These are phyloP conservation scores for Kluyveromyces siamensis DNA, from an alignment of 805 yeast genomes.

Conservation along the genomic window DNA sequence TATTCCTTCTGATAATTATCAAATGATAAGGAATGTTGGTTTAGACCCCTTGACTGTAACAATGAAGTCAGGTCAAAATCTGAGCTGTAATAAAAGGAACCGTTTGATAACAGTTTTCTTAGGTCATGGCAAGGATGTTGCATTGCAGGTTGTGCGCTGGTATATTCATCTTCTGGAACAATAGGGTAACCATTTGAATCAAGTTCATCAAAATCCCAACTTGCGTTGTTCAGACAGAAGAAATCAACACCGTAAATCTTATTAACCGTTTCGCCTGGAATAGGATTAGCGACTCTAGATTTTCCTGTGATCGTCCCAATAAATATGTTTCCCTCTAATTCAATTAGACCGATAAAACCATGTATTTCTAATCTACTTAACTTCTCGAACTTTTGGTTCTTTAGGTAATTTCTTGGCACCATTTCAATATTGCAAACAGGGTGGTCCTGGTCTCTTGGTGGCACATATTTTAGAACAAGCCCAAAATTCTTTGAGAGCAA, in stretches of 20 bases:
- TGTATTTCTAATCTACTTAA: conserved; percentile 38
- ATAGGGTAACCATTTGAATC: conserved; percentile 63
- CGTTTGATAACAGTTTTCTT: conserved; percentile 68
- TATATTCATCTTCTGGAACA: conserved; percentile 31
- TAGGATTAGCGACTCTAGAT: conserved; percentile 71
- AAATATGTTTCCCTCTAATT: conserved; percentile 57
- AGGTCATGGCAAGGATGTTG: conserved; percentile 79
- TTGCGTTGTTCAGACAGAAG: conserved; percentile 56
- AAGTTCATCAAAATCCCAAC: conserved; percentile 73
- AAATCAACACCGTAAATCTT: conserved; percentile 83
- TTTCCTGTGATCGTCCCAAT: conserved; percentile 74
- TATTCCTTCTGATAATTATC: conserved; percentile 71
- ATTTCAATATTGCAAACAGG: conserved; percentile 42
- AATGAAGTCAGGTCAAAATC: conserved; percentile 89
- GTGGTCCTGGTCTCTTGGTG: conserved; percentile 20
- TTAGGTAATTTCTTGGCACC: conserved; percentile 31
- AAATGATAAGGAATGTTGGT: conserved; percentile 36
- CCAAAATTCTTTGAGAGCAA: conserved; percentile 33
- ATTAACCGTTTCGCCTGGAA: conserved; percentile 69
- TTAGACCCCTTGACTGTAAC: conserved; percentile 65
- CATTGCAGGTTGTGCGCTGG: conserved; percentile 17
- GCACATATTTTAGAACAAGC: conserved; percentile 37
- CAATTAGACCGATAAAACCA: conserved; percentile 78
- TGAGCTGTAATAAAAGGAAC: conserved; percentile 86
- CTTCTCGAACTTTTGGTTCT: conserved; percentile 32